These are phyloP conservation scores for Pythium phragmiticola DNA, from an alignment of 352 stramenopile species.

Conservation along the genomic window DNA sequence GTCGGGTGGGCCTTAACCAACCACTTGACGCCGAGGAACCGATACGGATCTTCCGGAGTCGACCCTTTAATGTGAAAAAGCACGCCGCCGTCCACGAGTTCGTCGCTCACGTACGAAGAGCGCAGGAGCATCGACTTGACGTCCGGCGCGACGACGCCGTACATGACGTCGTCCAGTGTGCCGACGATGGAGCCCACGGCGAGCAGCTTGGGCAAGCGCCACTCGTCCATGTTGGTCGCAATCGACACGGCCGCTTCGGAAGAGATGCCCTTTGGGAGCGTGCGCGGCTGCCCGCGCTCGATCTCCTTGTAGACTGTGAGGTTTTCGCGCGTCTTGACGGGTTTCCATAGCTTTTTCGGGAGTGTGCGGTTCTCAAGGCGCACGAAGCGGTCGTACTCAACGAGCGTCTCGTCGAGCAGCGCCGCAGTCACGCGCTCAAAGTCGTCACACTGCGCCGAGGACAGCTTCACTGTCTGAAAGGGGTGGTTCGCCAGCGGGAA, in stretches of 20 bases:
- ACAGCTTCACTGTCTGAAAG: constrained; percentile 30
- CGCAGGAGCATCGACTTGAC: constrained; percentile 51
- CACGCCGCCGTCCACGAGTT: constrained; percentile 48
- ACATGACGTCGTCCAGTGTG: constrained; percentile 34
- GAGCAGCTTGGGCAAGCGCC: constrained; percentile 26
- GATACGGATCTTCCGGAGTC: constrained; percentile 29
- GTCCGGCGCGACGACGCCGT: constrained; percentile 49
- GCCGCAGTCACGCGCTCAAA: constrained; percentile 16
- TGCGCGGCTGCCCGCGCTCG: background rate
- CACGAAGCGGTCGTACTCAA: constrained; percentile 29
- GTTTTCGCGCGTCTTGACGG: constrained; percentile 33
- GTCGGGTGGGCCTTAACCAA: constrained; percentile 24
- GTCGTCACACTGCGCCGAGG: constrained; percentile 16
- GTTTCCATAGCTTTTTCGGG: constrained; percentile 31
- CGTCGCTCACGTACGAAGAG: constrained; percentile 46
- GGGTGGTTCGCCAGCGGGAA: constrained; percentile 25
- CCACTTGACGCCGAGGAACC: constrained; percentile 30
- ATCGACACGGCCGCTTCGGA: background rate
- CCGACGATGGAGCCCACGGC: constrained; percentile 28
- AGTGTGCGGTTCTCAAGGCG: constrained; percentile 27
- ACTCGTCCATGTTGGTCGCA: constrained; percentile 14
- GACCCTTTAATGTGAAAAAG: constrained; percentile 44
- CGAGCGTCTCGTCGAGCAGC: constrained; percentile 27
- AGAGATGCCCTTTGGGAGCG: background rate
- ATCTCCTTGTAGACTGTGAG: constrained; percentile 35